Base-by-base conservation (phyloP, 257 asterid species). In the Nicotiana knightiana region DNA sequence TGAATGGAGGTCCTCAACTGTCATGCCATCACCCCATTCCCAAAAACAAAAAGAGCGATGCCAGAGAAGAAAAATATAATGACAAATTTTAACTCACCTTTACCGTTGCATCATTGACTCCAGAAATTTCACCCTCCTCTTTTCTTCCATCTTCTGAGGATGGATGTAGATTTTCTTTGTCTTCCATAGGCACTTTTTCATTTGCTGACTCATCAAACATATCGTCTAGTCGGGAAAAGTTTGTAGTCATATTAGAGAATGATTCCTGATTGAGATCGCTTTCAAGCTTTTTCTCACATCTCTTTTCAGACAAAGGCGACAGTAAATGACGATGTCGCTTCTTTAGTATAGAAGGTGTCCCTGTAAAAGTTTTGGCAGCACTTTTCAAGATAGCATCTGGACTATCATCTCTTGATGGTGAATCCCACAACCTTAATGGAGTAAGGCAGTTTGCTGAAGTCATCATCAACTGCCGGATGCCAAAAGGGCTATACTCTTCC, bases 401-500 rank as follows among this genome's bases (percentile, higher is more conserved):
- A 81, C 97, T 93, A 82, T 84, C 89, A 81, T 93, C 93, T 85
- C 93, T 79, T 55, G 94, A 88, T 24, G 98, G 98, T 30, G 98
- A 96, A 82, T 91, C 97, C 97, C 99, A 92, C 82, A 91, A 85
- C 76, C 92, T 94, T 77, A 84, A 87, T 66, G 98, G 97, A 55
- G 95, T 83, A 43, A 80, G 76, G 61, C 85, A 81, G 83, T 87
- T 86, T 84, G 87, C 81, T 32, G 98, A 91, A 83, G 97, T 88
- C 82, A 87, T 86, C 97, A 94, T 90, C 88, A 96, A 87, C 85
- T 94, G 97, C 77, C 98, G 97, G 80, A 94, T 96, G 66, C 99
- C 99, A 66, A 96, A 91, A 76, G 99, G 99, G 82, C 99, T 96
- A 87, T 86, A 96, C 80, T 96, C 99, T 87, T 91, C 97, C 86